Evolutionary conservation across 2,329 filamentous ascomycete species (phyloP).

Genomic region (Diplocarpon mali): DNA sequence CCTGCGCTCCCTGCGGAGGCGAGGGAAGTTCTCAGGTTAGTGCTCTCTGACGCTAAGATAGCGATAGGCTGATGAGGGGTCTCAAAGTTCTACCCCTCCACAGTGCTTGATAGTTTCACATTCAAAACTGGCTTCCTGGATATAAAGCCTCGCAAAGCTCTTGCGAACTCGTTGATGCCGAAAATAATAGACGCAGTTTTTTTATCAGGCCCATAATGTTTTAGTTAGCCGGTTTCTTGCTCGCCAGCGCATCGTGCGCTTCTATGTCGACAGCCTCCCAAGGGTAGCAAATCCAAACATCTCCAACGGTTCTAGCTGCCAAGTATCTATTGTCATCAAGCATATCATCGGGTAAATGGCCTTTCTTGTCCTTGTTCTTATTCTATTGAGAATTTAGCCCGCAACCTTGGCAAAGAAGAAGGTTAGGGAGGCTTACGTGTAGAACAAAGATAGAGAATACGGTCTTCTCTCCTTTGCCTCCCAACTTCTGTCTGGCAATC

Average conservation of each 20-base stretch:
- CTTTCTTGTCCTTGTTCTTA: constrained; percentile 97
- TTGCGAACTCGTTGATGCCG: no score
- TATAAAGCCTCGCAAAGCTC: no score
- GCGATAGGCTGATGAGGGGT: not conserved
- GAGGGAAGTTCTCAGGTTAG: not conserved
- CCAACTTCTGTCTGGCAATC: constrained; percentile 61
- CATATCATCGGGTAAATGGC: constrained; percentile 68
- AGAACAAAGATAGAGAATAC: constrained; percentile 92
- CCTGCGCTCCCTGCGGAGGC: no score
- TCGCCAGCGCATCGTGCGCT: constrained; percentile 69
- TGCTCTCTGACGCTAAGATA: constrained; percentile 1
- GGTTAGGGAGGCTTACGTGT: constrained; percentile 46
- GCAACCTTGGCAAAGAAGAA: not conserved
- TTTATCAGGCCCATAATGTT: not conserved
- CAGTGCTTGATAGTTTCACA: no score
- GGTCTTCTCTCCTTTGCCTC: constrained; percentile 63
- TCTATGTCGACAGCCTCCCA: constrained; percentile 96
- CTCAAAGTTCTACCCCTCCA: not conserved
- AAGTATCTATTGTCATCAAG: constrained; percentile 62
- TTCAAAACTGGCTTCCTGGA: no score
- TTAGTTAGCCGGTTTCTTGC: constrained; percentile 13
- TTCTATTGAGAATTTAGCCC: constrained; percentile 44
- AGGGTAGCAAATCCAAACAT: constrained; percentile 98
- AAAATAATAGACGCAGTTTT: not conserved
- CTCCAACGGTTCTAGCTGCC: constrained; percentile 78